phyloP scores from a whole-genome alignment of 345 rosid species.

The Heritiera fomes region DNA sequence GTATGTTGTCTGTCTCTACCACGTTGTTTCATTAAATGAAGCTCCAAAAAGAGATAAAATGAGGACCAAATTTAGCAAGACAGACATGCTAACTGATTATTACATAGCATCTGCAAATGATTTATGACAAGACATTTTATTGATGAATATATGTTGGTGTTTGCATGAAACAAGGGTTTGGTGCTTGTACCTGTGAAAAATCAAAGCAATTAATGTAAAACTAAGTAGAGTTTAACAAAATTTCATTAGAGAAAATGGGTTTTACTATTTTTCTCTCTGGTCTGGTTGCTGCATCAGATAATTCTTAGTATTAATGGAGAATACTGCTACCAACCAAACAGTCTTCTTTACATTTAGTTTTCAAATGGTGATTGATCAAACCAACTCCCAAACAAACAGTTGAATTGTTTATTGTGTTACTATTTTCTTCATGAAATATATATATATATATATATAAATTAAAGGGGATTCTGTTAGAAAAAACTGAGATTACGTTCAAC shows the following conservation, averaged over 20 bases:
- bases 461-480: background rate
- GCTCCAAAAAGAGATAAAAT: background rate
- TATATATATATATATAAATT: background rate
- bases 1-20: background rate
- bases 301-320: background rate
- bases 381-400: conserved; percentile 12
- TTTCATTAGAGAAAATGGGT: background rate
- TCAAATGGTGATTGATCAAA: background rate
- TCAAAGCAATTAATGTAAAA: too few relatives aligned
- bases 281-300: too few relatives aligned
- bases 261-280: too few relatives aligned
- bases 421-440: too few relatives aligned
- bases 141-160: too few relatives aligned
- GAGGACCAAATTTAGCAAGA: background rate
- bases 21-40: background rate
- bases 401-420: background rate
- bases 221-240: too few relatives aligned
- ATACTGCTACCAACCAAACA: conserved; percentile 6
- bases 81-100: background rate
- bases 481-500: conserved; percentile 36
- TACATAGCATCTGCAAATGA: too few relatives aligned
- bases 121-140: too few relatives aligned
- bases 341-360: background rate
- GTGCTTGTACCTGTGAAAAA: too few relatives aligned
- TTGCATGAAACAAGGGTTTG: too few relatives aligned